Evolutionary conservation across 2,329 filamentous ascomycete genomes (phyloP), one percentile per base, ranked within the genome.

Genomic region (Phialophora verrucosa): DNA sequence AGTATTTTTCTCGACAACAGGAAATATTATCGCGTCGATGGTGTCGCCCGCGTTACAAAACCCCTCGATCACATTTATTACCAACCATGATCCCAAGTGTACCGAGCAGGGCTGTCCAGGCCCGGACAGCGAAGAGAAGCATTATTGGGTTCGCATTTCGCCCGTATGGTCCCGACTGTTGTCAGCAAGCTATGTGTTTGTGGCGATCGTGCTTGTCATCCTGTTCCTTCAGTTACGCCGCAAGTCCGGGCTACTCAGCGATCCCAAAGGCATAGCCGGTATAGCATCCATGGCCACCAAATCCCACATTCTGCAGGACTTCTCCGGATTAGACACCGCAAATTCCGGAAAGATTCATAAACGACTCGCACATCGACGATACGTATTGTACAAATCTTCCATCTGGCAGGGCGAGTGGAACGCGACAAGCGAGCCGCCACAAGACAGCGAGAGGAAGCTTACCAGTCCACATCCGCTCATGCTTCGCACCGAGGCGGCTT

Each of bases 361-460:
- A 67, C 76, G 78, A 65, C 75, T 84, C 2, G 75, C 77, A 8
- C 76, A 82, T 63, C 76, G 82, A 14, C 78, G 81, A 38, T 84
- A 83, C 65, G 80, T 82, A 38, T 70, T 84, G 11, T 81, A 83
- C 72, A 83, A 83, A 70, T 82, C 80, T 31, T 82, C 80, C 8
- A 77, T 84, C 12, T 84, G 82, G 82, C 82, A 84, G 65, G 82
- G 82, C 59, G 81, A 83, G 69, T 83, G 78, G 64, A 80, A 79
- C 54, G 75, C 76, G 29, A 64, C 70, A 11, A 76, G 61, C 35
- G 77, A 77, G 51, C 71, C 75, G 1, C 54, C 62, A 12, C 67
- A 67, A 23, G 69, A 72, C 32, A 71, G 70, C 51, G 69, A 71
- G n/a, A 73, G 73, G 11, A 74, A 73, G 44, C 64, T 78, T 1